Base-by-base conservation (phyloP, 2,329 filamentous ascomycete genomes). In the Epichloe sp. region DNA sequence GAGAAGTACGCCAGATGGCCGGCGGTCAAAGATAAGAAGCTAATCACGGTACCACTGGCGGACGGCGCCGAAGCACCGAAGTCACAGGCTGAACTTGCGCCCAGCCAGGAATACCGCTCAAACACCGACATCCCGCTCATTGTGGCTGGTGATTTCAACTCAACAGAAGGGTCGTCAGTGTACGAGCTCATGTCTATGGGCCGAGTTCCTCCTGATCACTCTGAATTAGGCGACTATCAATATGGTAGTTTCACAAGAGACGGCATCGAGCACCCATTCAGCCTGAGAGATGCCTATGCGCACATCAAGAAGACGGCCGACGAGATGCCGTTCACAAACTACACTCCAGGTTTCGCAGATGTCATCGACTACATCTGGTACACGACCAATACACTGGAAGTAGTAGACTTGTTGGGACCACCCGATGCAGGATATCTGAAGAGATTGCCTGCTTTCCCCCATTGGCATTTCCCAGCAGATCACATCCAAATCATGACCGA, bases 281-380 rank as follows among this genome's bases (percentile, higher is more conserved):
- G 85, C 62, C 75, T 98, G 57, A 88, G 93, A 62, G 95, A 93
- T 21, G 83, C 89, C 3, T 98, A 98, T 66, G 80, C 80, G 37
- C 80, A 86, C 56, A 84, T 95, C 49, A 85, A 85, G 56, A 85
- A 91, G 63, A 82, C 93, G 37, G 82, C 83, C 6, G 86, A 89
- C 52, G 88, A 95, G 64, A 72, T 97, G 59, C 82, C 82, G 4
- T 98, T 95, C 67, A 98, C 93, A 45, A 98, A 98, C 69, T 98
- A 97, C 69, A 94, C 89, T 14, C 90, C 93, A 1, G 82, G 82
- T n/a, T 98, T 96, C 70, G 80, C 81, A 48, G 90, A 89, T 55
- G 87, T 94, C 52, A 86, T 98, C 58, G 93, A 98, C 66, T 96
- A 97, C 68, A 88, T 98, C 61, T 97, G 90, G 89, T 98, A 95